phyloP scores from a whole-genome alignment of 2,329 filamentous ascomycete species.

The Tolypocladium ophioglossoides region DNA sequence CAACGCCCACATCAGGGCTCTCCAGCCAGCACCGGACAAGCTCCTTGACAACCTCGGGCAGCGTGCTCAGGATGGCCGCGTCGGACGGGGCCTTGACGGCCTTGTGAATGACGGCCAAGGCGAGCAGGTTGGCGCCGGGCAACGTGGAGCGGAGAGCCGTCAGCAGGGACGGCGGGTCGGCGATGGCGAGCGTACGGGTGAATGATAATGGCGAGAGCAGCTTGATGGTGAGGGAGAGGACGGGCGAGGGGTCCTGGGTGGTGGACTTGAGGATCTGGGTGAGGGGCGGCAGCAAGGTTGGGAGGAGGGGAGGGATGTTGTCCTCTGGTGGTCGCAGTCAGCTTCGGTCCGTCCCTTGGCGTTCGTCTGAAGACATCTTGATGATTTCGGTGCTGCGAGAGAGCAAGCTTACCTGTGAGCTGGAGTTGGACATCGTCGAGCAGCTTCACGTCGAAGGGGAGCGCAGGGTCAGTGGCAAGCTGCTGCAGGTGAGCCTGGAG shows the following conservation, averaged over 20 bases:
- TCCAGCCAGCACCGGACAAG: constrained; percentile 43
- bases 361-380: not conserved
- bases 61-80: constrained; percentile 36
- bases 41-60: constrained; percentile 36
- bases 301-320: constrained; percentile 42
- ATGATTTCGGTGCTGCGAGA: not conserved
- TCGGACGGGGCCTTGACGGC: constrained; percentile 37
- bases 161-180: constrained; percentile 39
- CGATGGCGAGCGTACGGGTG: constrained; percentile 37
- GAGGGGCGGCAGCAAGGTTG: constrained; percentile 41
- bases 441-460: constrained; percentile 34
- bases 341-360: not conserved
- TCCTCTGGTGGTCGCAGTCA: constrained; percentile 24
- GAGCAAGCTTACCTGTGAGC: constrained; percentile 34
- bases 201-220: constrained; percentile 45
- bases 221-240: constrained; percentile 44
- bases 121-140: constrained; percentile 46
- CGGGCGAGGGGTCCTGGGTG: constrained; percentile 36
- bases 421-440: constrained; percentile 51
- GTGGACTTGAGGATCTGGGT: constrained; percentile 41
- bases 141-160: constrained; percentile 42
- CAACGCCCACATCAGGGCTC: constrained; percentile 42
- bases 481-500: constrained; percentile 43
- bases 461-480: constrained; percentile 31
- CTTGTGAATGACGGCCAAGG: constrained; percentile 45